These are phyloP conservation scores for Botrytis tulipae DNA, from an alignment of 2,329 filamentous ascomycete species.

Conservation along the genomic window DNA sequence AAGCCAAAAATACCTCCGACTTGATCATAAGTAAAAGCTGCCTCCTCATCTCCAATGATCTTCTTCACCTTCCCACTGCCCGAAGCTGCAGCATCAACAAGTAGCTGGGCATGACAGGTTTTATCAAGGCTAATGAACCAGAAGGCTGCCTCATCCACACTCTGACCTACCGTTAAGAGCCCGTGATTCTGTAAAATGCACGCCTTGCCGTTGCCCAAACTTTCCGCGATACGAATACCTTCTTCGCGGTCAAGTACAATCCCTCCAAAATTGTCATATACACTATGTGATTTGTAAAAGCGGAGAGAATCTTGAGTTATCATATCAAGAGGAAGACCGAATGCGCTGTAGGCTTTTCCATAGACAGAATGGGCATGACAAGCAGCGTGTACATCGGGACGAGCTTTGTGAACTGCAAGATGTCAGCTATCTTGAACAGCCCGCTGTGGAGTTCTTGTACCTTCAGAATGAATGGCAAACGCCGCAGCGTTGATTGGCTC, in stretches of 20 bases:
- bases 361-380: slow-evolving; percentile 57
- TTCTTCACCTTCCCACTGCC: slow-evolving; percentile 60
- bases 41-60: slow-evolving; percentile 63
- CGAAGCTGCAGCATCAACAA: slow-evolving; percentile 58
- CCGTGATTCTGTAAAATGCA: slow-evolving; percentile 54
- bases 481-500: slow-evolving; percentile 47
- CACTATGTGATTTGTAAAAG: slow-evolving; percentile 47
- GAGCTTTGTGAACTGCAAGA: slow-evolving; percentile 49
- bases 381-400: slow-evolving; percentile 55
- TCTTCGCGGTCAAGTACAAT: slow-evolving; percentile 53
- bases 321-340: slow-evolving; percentile 48
- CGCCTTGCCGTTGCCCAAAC: slow-evolving; percentile 49
- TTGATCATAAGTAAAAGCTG: slow-evolving; percentile 62
- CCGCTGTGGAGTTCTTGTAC: slow-evolving; percentile 20
- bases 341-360: slow-evolving; percentile 53
- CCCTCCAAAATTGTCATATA: slow-evolving; percentile 48
- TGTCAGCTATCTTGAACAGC: not conserved
- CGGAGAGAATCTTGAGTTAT: slow-evolving; percentile 55
- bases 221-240: slow-evolving; percentile 47
- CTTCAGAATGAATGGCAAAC: slow-evolving; percentile 47
- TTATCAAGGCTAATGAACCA: slow-evolving; percentile 53
- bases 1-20: slow-evolving; percentile 47
- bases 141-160: slow-evolving; percentile 51
- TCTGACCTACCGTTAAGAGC: slow-evolving; percentile 46
- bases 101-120: slow-evolving; percentile 48